These are phyloP conservation scores for Saccharomycopsis sp. DNA, from an alignment of 805 yeast genomes.

Conservation along the genomic window DNA sequence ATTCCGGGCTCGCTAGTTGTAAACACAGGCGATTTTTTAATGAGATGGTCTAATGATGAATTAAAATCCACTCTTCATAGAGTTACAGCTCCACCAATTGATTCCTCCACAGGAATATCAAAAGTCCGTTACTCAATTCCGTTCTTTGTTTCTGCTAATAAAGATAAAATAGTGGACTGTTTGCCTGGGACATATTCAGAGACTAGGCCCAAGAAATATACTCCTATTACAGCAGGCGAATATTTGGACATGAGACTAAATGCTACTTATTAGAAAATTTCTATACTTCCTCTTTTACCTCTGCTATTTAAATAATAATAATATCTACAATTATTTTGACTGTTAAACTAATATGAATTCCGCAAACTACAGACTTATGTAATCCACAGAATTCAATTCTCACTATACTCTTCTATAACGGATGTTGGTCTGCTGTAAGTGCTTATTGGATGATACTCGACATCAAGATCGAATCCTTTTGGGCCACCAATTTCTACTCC, in stretches of 20 bases:
- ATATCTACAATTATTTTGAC: no score
- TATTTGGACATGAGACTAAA: slow-evolving; percentile 24
- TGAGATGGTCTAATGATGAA: slow-evolving; percentile 26
- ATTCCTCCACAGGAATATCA: slow-evolving; percentile 21
- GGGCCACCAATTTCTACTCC: slow-evolving; percentile 40
- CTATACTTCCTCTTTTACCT: no score
- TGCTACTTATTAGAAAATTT: slow-evolving; percentile 24
- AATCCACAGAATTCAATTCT: no score
- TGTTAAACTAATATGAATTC: no score
- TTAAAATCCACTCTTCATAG: slow-evolving; percentile 26
- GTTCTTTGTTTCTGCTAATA: slow-evolving; percentile 25
- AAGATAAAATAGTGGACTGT: slow-evolving; percentile 24
- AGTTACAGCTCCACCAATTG: slow-evolving; percentile 25
- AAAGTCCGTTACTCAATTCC: slow-evolving; percentile 27
- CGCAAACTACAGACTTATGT: no score
- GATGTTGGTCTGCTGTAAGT: slow-evolving; percentile 31
- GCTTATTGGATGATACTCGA: slow-evolving; percentile 35
- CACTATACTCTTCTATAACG: slow-evolving; percentile 34
- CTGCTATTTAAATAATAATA: no score
- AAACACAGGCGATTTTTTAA: slow-evolving; percentile 24
- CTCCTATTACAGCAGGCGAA: slow-evolving; percentile 25
- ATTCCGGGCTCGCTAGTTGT: slow-evolving; percentile 23
- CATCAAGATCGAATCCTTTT: slow-evolving; percentile 31
- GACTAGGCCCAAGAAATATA: slow-evolving; percentile 25
- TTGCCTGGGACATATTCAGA: slow-evolving; percentile 26